A percentile compares a stretch with the other conserved stretches of the same genome.
These are phyloP conservation scores for Puccinia polysora DNA, from an alignment of 1,284 basidiomycete genomes.

Conservation along the genomic window DNA sequence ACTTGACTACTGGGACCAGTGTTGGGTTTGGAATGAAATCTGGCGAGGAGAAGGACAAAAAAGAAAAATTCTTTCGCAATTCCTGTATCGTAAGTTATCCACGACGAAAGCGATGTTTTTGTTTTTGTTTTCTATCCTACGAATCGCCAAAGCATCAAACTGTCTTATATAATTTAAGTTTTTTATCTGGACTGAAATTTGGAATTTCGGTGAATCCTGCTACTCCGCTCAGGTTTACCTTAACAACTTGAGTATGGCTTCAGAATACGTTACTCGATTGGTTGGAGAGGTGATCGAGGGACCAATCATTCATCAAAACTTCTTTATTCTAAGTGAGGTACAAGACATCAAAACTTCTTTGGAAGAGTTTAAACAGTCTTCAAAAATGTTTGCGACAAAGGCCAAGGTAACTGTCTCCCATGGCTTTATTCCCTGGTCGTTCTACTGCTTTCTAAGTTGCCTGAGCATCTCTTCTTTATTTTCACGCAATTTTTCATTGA, in stretches of 20 bases:
- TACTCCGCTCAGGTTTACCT: constrained; percentile 79
- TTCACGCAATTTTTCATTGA: background rate
- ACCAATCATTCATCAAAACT: constrained; percentile 62
- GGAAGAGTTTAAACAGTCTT: constrained; percentile 59
- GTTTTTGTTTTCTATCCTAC: background rate
- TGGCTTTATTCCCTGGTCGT: background rate
- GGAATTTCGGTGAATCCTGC: too few relatives aligned
- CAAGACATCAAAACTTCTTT: constrained; percentile 57
- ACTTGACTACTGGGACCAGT: constrained; percentile 47
- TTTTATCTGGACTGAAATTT: too few relatives aligned
- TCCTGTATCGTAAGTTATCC: constrained; percentile 68
- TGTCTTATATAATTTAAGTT: too few relatives aligned
- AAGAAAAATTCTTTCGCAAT: constrained; percentile 69
- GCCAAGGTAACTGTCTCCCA: constrained; percentile 61
- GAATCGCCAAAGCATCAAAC: background rate
- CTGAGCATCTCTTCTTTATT: background rate
- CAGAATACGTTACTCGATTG: constrained; percentile 76
- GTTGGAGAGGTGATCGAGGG: constrained; percentile 65
- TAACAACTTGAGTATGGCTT: constrained; percentile 82
- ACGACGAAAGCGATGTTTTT: background rate
- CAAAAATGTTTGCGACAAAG: constrained; percentile 65
- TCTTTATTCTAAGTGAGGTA: constrained; percentile 64
- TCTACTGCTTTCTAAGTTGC: background rate
- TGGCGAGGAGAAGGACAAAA: constrained; percentile 61
- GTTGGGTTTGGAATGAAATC: constrained; percentile 55